Conservation (phyloP, 352 stramenopile species). For the Phytopythium mirpurense region DNA sequence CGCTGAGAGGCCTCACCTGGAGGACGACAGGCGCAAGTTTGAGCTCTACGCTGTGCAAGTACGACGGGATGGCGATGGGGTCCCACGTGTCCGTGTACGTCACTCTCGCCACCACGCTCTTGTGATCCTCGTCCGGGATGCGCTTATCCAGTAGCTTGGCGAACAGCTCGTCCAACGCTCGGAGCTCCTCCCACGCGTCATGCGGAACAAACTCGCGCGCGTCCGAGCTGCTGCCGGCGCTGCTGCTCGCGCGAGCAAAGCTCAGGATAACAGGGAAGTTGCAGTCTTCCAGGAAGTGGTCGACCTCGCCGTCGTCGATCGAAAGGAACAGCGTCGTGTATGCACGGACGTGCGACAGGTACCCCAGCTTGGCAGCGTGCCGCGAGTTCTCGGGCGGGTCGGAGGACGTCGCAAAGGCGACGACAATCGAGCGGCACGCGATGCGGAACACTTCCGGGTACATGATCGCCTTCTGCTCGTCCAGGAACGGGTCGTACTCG, state of each 20-base stretch:
- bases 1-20: constrained; percentile 69
- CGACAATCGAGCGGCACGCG: constrained; percentile 23
- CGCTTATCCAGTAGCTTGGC: constrained; percentile 30
- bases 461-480: constrained; percentile 26
- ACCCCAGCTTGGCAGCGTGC: constrained; percentile 46
- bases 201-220: constrained; percentile 25
- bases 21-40: constrained; percentile 47
- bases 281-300: constrained; percentile 67
- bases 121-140: constrained; percentile 20
- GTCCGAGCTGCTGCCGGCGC: background rate
- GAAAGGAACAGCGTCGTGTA: constrained; percentile 54
- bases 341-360: constrained; percentile 56
- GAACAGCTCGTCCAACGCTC: constrained; percentile 23
- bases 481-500: constrained; percentile 37
- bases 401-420: constrained; percentile 43
- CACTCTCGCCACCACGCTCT: constrained; percentile 38
- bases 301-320: constrained; percentile 47
- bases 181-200: constrained; percentile 35
- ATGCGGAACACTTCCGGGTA: constrained; percentile 61
- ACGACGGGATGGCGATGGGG: constrained; percentile 34
- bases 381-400: constrained; percentile 45
- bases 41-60: constrained; percentile 68
- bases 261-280: constrained; percentile 70
- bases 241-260: constrained; percentile 17
- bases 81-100: constrained; percentile 57